Evolutionary conservation across 176 grass and related monocot species (phyloP).

Genomic region (Otatea glauca): DNA sequence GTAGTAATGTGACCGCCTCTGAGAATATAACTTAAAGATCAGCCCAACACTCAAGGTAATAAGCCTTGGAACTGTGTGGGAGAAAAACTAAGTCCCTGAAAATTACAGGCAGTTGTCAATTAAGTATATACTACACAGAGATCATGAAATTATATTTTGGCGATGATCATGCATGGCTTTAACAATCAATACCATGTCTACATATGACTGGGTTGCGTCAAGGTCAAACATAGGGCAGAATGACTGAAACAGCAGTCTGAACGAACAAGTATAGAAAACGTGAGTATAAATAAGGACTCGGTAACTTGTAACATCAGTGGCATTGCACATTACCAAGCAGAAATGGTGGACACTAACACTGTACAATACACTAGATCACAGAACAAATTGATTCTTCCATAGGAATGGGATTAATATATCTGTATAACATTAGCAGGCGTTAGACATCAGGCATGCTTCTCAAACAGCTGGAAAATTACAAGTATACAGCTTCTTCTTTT

Average conservation of each 20-base stretch:
- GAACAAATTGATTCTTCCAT: constrained; percentile 5
- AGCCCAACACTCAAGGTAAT: neutral
- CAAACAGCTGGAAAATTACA: constrained; percentile 3
- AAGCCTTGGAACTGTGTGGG: neutral
- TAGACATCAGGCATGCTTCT: neutral
- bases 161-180: neutral
- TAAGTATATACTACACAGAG: neutral
- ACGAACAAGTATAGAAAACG: neutral
- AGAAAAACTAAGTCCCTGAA: constrained; percentile 2
- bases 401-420: neutral
- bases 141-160: neutral
- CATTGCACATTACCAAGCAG: neutral
- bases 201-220: neutral
- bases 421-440: neutral
- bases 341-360: neutral
- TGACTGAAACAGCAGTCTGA: neutral
- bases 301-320: neutral
- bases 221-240: neutral
- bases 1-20: neutral
- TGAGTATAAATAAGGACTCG: neutral
- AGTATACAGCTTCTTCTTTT: neutral
- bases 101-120: neutral
- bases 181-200: neutral
- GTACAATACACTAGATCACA: constrained; percentile 1
- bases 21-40: constrained; percentile 15